Evolutionary conservation across 495 filamentous ascomycete genomes (phyloP), one percentile per base, ranked within the genome.

Genomic region (Tetracladium setigerum): DNA sequence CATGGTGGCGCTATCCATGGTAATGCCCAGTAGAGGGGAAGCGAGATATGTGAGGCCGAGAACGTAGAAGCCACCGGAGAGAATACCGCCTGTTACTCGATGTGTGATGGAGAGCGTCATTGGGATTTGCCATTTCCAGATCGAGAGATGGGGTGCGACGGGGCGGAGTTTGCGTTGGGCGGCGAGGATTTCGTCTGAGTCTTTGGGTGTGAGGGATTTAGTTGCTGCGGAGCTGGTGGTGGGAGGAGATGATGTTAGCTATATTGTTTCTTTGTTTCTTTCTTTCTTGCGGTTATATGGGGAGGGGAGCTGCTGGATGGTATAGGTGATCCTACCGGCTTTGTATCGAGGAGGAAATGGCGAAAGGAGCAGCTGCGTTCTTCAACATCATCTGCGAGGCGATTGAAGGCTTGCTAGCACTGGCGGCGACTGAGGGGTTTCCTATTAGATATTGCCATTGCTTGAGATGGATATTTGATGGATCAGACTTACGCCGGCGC

Each of bases 81-180:
- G 70, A 47, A 71, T 59, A 50, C 72, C 55, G 50, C 89, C 92
- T 13, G 87, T 89, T 70, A 97, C 76, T 57, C 92, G 87, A 74
- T 87, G 82, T 65, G 86, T 69, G 44, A 60, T 68, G 46, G 82
- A 87, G 36, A 71, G 66, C 62, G 84, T 82, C 85, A 85, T 95
- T 45, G 89, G 90, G 60, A 97, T 83, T 68, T 87, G 84, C 51
- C 84, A 83, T 55, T 79, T 73, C 78, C 97, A 99, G 77, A 95
- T 90, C 50, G 66, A 58, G 44, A 99, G 80, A 63, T 99, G 91
- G 36, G 92, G 92, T 32, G 88, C 73, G 50, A 94, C 76, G 55
- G 92, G 92, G 39, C 92, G 94, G 57, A 71, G 61, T 47, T 83
- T 81, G 55, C 92, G 92, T 68, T 99, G 92, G 53, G 78, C 68